Percentiles rank a stretch among this genome's conserved stretches.
Evolutionary conservation across 768 basidiomycete species (phyloP).

Genomic region (Leccinum obscurum): DNA sequence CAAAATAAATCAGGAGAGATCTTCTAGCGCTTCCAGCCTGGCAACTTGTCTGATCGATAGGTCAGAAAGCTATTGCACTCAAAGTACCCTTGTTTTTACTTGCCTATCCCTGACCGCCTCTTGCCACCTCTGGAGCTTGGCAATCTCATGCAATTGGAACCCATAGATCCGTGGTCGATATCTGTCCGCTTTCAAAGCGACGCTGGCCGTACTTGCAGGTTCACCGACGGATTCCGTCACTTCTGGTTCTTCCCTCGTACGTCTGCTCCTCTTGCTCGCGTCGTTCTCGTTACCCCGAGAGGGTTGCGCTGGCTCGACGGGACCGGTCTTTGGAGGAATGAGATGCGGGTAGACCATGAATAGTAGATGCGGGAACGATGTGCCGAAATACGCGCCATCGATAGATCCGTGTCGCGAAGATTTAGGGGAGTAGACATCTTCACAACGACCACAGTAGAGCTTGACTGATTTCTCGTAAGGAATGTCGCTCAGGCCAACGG

Average conservation of each 20-base stretch:
- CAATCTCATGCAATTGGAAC: constrained; percentile 93
- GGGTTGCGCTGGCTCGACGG: constrained; percentile 38
- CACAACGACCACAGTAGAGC: constrained; percentile 96
- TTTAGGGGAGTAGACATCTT: constrained; percentile 98
- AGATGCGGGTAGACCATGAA: constrained; percentile 97
- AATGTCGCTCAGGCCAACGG: constrained; percentile 95
- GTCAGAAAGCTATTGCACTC: constrained; percentile 5
- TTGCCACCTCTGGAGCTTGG: constrained; percentile 94
- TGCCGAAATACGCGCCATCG: constrained; percentile 98
- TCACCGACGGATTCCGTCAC: constrained; percentile 60
- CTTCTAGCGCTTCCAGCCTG: constrained; percentile 49
- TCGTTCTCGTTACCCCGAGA: constrained; percentile 33
- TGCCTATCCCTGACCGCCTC: constrained; percentile 88
- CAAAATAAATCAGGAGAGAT: constrained; percentile 25
- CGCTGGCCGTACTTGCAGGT: constrained; percentile 72
- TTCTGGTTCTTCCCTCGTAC: constrained; percentile 55
- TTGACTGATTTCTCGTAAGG: constrained; percentile 99
- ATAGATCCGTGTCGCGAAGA: constrained; percentile 96
- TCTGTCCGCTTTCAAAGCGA: constrained; percentile 86
- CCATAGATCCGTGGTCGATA: constrained; percentile 95
- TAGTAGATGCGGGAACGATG: constrained; percentile 94
- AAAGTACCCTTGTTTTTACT: constrained; percentile 4
- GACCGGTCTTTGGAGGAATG: constrained; percentile 78
- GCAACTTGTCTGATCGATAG: constrained; percentile 42
- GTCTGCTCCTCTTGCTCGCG: constrained; percentile 39